These are phyloP conservation scores for Brassica hybrid DNA, from an alignment of 441 rosid species.

Conservation along the genomic window DNA sequence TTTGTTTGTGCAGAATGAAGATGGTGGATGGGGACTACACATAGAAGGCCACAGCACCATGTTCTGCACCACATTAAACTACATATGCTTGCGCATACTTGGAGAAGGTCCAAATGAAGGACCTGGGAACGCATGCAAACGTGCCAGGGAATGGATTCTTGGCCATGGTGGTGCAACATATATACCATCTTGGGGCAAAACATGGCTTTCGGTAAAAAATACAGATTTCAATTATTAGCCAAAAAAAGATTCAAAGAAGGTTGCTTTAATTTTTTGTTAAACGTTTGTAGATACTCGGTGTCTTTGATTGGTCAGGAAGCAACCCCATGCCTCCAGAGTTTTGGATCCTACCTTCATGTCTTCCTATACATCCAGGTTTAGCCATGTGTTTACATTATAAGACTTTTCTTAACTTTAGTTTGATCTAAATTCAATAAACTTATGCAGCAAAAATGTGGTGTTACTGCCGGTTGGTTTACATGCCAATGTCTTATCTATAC, in stretches of 20 bases:
- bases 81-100: constrained; percentile 57
- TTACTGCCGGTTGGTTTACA: constrained; percentile 74
- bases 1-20: constrained; percentile 50
- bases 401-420: not conserved
- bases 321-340: constrained; percentile 70
- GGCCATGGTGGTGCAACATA: constrained; percentile 56
- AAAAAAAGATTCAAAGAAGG: not conserved
- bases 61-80: constrained; percentile 60
- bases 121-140: constrained; percentile 42
- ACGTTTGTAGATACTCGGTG: constrained; percentile 53
- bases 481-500: constrained; percentile 83
- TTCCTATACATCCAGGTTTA: constrained; percentile 60
- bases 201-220: constrained; percentile 60
- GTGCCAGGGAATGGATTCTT: constrained; percentile 58
- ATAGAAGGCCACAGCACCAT: constrained; percentile 68
- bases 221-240: not conserved
- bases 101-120: constrained; percentile 53
- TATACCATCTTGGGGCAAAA: constrained; percentile 75
- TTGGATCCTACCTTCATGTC: constrained; percentile 64
- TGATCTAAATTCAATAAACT: not conserved
- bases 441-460: constrained; percentile 80
- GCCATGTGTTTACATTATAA: no score
- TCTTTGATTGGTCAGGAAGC: constrained; percentile 62
- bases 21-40: constrained; percentile 79
- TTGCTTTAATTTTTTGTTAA: not conserved